A percentile compares a stretch with the other conserved stretches of the same genome.
phyloP scores from a whole-genome alignment of 345 rosid species.

The Laguncularia racemosa region DNA sequence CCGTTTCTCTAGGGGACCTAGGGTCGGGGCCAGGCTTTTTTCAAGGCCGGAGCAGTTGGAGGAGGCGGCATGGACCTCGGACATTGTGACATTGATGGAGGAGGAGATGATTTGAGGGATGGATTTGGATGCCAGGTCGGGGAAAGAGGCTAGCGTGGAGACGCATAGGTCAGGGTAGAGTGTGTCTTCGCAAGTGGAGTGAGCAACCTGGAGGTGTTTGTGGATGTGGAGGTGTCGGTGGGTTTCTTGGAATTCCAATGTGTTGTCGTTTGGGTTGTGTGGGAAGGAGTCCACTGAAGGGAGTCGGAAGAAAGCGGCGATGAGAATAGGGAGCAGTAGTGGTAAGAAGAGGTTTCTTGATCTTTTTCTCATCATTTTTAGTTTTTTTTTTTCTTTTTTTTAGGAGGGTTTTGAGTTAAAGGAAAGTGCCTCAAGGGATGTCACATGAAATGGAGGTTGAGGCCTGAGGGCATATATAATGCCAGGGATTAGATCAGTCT shows the following conservation, averaged over 20 bases:
- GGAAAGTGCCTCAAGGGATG: too few relatives aligned
- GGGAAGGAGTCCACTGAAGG: not conserved
- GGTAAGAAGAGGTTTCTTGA: too few relatives aligned
- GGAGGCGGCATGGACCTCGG: constrained; percentile 34
- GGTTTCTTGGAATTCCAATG: too few relatives aligned
- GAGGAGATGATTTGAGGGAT: constrained; percentile 39
- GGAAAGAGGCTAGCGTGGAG: constrained; percentile 43
- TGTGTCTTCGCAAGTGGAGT: constrained; percentile 37
- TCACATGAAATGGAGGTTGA: too few relatives aligned
- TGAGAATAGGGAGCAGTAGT: too few relatives aligned
- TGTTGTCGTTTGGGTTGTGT: not conserved
- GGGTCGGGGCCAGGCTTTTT: constrained; percentile 12
- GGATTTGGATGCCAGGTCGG: constrained; percentile 33
- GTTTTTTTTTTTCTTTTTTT: too few relatives aligned
- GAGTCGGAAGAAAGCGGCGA: not conserved
- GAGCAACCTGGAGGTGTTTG: constrained; percentile 13
- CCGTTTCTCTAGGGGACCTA: constrained; percentile 24
- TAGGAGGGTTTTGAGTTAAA: too few relatives aligned
- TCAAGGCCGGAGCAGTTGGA: constrained; percentile 39
- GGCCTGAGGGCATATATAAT: too few relatives aligned
- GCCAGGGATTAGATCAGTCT: too few relatives aligned
- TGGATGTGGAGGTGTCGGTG: constrained; percentile 4
- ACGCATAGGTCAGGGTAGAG: constrained; percentile 55
- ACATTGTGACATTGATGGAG: constrained; percentile 42
- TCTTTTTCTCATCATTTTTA: too few relatives aligned